Base-by-base conservation (phyloP, 768 basidiomycete genomes). In the Termitomyces titanicus region DNA sequence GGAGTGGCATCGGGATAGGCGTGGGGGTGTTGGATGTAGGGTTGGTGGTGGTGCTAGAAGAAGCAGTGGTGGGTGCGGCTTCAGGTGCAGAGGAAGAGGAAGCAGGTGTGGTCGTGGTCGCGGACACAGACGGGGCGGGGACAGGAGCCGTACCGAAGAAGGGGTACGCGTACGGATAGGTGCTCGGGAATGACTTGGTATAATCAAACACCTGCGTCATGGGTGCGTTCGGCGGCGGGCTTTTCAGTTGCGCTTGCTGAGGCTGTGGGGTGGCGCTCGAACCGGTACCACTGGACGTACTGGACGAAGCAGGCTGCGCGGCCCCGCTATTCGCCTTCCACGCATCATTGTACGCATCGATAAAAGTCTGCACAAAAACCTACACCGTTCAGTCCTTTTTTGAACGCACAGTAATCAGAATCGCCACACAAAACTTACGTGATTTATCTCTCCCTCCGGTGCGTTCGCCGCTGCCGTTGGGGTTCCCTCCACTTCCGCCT, bases 311-410 rank as follows among this genome's bases (percentile, higher is more conserved):
- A 4, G 72, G 29, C 10, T 47, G 39, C 2, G 46, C 50, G 9
- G 47, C 65, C 15, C 76, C 81, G 20, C 75, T 77, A 59, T 82
- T 82, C 15, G 82, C 82, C 51, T 79, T 80, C 85, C 85, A 88
- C 2, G 83, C 83, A 38, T 82, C 78, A 42, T 78, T 76, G 53
- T 79, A 86, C 38, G 81, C 80, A 50, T 83, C 78, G 6, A 76
- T 64, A 29, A 77, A 72, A n/a, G 69, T 72, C 76, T 78, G 64
- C 33, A 66, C 53, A 58, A 60, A 63, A 55, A 54, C 53, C 63
- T 64, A 40, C 9, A 53, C 17, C 40, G 39, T 50, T 56, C 46
- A 57, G 57, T 18, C 24, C 24, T 47, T 20, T 3, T 4, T 12
- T 35, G n/a, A n/a, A n/a, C 31, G 44, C 27, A 9, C 24, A 9